Conservation (phyloP, 2,329 filamentous ascomycete genomes). For the Fusarium torulosum region DNA sequence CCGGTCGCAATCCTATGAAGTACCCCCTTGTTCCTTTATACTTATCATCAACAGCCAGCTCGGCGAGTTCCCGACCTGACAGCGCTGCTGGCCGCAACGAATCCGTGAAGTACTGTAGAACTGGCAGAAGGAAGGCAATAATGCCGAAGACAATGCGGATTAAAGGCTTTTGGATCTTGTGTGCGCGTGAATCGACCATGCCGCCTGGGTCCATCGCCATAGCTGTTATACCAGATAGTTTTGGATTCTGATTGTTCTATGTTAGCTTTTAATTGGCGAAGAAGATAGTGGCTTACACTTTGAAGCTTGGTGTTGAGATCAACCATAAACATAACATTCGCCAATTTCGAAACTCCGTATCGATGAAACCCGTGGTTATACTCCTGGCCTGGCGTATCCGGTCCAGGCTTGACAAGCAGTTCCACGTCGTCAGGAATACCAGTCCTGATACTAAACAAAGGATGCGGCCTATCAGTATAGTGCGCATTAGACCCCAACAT, state of each 20-base stretch:
- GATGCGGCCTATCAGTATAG: slow-evolving; percentile 29
- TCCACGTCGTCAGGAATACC: slow-evolving; percentile 24
- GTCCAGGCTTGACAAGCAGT: slow-evolving; percentile 6
- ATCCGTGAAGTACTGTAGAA: slow-evolving; percentile 20
- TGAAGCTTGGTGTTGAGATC: slow-evolving; percentile 37
- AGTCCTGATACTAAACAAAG: slow-evolving; percentile 26
- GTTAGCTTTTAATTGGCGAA: background rate
- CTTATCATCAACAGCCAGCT: slow-evolving; percentile 24
- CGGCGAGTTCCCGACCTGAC: slow-evolving; percentile 29
- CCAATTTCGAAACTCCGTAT: slow-evolving; percentile 41
- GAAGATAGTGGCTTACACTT: background rate
- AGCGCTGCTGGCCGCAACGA: slow-evolving; percentile 24
- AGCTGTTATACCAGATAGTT: slow-evolving; percentile 37
- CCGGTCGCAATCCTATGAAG: slow-evolving; percentile 3
- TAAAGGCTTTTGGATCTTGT: slow-evolving; percentile 21
- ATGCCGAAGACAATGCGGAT: slow-evolving; percentile 5
- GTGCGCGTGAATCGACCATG: slow-evolving; percentile 40
- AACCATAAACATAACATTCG: slow-evolving; percentile 47
- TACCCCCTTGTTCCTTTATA: slow-evolving; percentile 25
- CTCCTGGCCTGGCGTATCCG: slow-evolving; percentile 23
- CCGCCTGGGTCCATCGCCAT: slow-evolving; percentile 44
- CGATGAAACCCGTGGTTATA: slow-evolving; percentile 43
- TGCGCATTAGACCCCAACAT: slow-evolving; percentile 34
- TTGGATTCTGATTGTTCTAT: slow-evolving; percentile 14
- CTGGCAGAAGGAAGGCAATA: background rate